These are phyloP conservation scores for Diaporthe australafricana DNA, from an alignment of 2,329 filamentous ascomycete species.

Conservation along the genomic window DNA sequence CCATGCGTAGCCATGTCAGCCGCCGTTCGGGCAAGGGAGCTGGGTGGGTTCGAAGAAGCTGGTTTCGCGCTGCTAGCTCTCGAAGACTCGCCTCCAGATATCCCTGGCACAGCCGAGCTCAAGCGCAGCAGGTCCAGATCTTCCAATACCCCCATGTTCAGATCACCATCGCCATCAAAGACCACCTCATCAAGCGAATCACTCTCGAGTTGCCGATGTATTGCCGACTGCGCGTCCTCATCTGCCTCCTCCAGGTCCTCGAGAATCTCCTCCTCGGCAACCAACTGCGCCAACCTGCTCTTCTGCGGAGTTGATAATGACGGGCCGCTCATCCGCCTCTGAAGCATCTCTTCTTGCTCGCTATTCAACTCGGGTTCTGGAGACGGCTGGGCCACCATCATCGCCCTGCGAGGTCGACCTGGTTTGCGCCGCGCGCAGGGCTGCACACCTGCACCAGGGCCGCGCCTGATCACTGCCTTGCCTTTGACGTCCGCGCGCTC, in stretches of 20 bases:
- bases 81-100: constrained; percentile 26
- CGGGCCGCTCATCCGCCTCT: constrained; percentile 47
- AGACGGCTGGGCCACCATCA: neutral
- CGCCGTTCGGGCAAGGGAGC: neutral
- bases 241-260: constrained; percentile 31
- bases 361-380: constrained; percentile 33
- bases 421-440: constrained; percentile 30
- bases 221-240: constrained; percentile 43
- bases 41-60: neutral
- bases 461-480: neutral
- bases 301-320: constrained; percentile 56
- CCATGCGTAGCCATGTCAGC: neutral
- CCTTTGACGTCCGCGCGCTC: neutral
- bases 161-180: constrained; percentile 28
- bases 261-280: constrained; percentile 40
- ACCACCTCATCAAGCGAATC: constrained; percentile 25
- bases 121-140: neutral
- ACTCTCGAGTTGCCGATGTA: constrained; percentile 44
- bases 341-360: constrained; percentile 44
- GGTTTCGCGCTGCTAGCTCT: constrained; percentile 36
- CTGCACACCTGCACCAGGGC: neutral
- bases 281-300: constrained; percentile 42
- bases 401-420: constrained; percentile 34
- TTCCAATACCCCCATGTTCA: constrained; percentile 28
- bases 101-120: neutral